These are phyloP conservation scores for Phytomonas sp. DNA, from an alignment of 208 protist species.

Conservation along the genomic window DNA sequence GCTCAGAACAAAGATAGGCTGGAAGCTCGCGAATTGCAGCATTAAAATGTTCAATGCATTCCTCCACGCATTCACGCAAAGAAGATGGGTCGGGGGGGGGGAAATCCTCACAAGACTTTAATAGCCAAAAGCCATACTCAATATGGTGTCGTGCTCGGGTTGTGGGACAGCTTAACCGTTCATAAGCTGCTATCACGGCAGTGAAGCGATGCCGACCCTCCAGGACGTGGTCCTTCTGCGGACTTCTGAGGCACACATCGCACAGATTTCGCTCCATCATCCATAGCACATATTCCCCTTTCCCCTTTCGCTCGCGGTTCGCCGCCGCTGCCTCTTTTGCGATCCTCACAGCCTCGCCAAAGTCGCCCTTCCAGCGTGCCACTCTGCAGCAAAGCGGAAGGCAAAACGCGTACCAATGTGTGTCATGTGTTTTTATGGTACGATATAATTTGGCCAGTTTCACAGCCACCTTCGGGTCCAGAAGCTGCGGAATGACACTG, in stretches of 20 bases:
- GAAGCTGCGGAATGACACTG: slow-evolving; percentile 43
- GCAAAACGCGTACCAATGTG: slow-evolving; percentile 72
- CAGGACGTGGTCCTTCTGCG: slow-evolving; percentile 25
- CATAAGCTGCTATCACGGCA: slow-evolving; percentile 33
- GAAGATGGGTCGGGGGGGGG: slow-evolving; percentile 14
- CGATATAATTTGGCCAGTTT: slow-evolving; percentile 37
- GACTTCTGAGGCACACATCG: slow-evolving; percentile 46
- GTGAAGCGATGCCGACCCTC: slow-evolving; percentile 37
- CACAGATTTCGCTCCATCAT: slow-evolving; percentile 32
- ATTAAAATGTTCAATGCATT: slow-evolving; percentile 52
- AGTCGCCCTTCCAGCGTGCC: slow-evolving; percentile 50
- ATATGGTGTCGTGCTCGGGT: slow-evolving; percentile 59
- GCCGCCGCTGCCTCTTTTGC: slow-evolving; percentile 32
- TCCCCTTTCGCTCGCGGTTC: slow-evolving; percentile 19
- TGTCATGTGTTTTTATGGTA: slow-evolving; percentile 29
- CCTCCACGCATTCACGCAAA: slow-evolving; percentile 48
- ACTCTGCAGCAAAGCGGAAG: slow-evolving; percentile 58
- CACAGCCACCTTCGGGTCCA: slow-evolving; percentile 34
- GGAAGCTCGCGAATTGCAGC: slow-evolving; percentile 58
- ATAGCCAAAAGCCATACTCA: slow-evolving; percentile 65
- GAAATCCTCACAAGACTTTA: slow-evolving; percentile 39
- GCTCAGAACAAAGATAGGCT: slow-evolving; percentile 59
- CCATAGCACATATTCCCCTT: slow-evolving; percentile 34
- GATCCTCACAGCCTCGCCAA: slow-evolving; percentile 35
- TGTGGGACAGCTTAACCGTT: slow-evolving; percentile 35